Base-by-base conservation (phyloP, 768 basidiomycete genomes). In the Boletus tylopilopsis region DNA sequence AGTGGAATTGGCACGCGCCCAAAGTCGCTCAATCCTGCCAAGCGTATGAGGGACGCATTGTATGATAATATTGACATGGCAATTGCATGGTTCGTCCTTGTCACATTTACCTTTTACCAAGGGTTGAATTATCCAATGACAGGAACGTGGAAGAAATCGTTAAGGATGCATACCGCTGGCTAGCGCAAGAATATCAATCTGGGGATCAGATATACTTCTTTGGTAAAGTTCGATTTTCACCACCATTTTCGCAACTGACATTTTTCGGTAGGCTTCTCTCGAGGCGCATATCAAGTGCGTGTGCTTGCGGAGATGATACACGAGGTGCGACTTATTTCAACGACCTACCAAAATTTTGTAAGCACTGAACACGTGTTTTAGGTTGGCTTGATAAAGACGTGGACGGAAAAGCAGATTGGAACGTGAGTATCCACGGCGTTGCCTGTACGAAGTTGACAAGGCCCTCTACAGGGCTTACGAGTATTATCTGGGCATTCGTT, bases 281-380 rank as follows among this genome's bases (percentile, higher is more conserved):
- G 76, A 25, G 75, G 76, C 21, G 71, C 72, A 27, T 73, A 72
- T 50, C 68, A 71, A 45, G 72, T 70, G 0, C 65, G 75, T 7
- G 69, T 68, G 3, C 63, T 73, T 8, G 71, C 73, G 0, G 74
- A 62, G 8, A 74, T 76, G 73, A 64, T 75, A 10, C 48, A 72
- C n/a, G n/a, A n/a, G n/a, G n/a, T n/a, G n/a, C n/a, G n/a, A n/a
- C n/a, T n/a, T n/a, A n/a, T n/a, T n/a, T n/a, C n/a, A n/a, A n/a
- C n/a, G n/a, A n/a, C n/a, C n/a, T n/a, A n/a, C n/a, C n/a, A n/a
- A n/a, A n/a, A n/a, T n/a, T n/a, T n/a, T n/a, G n/a, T n/a, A n/a
- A n/a, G n/a, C n/a, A n/a, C n/a, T n/a, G n/a, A n/a, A n/a, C n/a
- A n/a, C n/a, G n/a, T n/a, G n/a, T n/a, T n/a, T n/a, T n/a, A n/a